Conservation (phyloP, 345 rosid species). For the Gossypium herbaceum region DNA sequence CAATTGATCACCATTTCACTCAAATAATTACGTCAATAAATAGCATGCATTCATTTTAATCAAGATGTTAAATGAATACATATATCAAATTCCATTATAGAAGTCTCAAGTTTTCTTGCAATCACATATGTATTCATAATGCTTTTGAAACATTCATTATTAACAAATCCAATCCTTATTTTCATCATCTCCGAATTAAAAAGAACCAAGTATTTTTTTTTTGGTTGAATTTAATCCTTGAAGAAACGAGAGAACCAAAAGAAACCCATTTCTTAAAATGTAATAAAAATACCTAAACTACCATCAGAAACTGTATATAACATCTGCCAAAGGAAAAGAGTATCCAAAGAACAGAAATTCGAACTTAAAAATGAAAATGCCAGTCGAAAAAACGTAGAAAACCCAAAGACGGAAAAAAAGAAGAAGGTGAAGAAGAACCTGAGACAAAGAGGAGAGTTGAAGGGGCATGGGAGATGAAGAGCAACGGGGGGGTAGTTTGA, state of each 20-base stretch:
- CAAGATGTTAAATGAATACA: neutral
- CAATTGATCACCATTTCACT: constrained; percentile 34
- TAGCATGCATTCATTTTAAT: neutral
- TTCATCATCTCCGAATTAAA: neutral
- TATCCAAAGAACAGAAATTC: neutral
- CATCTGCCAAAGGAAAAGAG: neutral
- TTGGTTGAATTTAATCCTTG: neutral
- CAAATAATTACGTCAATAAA: neutral
- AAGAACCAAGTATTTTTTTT: neutral
- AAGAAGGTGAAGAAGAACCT: constrained; percentile 34
- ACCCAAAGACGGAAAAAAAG: neutral
- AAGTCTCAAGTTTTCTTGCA: neutral
- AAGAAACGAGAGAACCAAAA: neutral
- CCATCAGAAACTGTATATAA: neutral
- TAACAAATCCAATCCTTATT: neutral
- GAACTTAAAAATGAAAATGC: neutral
- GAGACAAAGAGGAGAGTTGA: constrained; percentile 39
- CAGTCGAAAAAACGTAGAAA: neutral
- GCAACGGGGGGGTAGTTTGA: constrained; percentile 26
- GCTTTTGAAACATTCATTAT: neutral
- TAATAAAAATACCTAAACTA: neutral
- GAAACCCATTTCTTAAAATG: neutral
- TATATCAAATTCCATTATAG: neutral
- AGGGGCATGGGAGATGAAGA: constrained; percentile 46
- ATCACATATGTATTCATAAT: neutral